phyloP scores from a whole-genome alignment of 352 stramenopile species.

The Globisporangium radiosum region DNA sequence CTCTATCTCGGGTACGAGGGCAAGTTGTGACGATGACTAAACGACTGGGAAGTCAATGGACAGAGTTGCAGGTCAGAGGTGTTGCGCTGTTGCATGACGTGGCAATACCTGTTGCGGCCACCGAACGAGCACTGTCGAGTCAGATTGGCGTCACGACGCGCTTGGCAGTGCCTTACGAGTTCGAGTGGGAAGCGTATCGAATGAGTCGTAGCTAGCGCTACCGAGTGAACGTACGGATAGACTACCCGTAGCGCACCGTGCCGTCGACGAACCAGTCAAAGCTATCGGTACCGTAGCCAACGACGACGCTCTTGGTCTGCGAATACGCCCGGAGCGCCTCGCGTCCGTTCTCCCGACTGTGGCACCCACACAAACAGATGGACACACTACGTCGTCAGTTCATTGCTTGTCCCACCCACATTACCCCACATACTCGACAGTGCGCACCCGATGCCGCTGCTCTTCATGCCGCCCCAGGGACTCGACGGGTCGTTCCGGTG shows the following conservation, averaged over 20 bases:
- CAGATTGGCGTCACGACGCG: no score
- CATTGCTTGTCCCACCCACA: background rate
- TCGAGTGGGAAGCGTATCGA: no score
- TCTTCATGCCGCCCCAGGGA: slow-evolving; percentile 68
- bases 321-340: slow-evolving; percentile 68
- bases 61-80: no score
- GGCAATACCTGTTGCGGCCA: no score
- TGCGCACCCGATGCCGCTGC: slow-evolving; percentile 51
- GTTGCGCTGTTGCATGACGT: no score
- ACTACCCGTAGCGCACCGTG: slow-evolving; percentile 53
- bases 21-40: slow-evolving; percentile 36
- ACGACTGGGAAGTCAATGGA: background rate
- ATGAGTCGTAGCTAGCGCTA: no score
- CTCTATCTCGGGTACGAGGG: slow-evolving; percentile 66
- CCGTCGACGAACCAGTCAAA: slow-evolving; percentile 77
- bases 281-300: slow-evolving; percentile 45
- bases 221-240: background rate
- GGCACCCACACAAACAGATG: background rate
- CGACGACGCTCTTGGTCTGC: slow-evolving; percentile 69
- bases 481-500: slow-evolving; percentile 49
- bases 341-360: slow-evolving; percentile 81
- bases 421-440: background rate
- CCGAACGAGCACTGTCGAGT: no score
- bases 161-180: no score
- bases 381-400: slow-evolving; percentile 1